Evolutionary conservation across 78 protist genomes (phyloP).

Genomic region (Creolimax fragrantissima): DNA sequence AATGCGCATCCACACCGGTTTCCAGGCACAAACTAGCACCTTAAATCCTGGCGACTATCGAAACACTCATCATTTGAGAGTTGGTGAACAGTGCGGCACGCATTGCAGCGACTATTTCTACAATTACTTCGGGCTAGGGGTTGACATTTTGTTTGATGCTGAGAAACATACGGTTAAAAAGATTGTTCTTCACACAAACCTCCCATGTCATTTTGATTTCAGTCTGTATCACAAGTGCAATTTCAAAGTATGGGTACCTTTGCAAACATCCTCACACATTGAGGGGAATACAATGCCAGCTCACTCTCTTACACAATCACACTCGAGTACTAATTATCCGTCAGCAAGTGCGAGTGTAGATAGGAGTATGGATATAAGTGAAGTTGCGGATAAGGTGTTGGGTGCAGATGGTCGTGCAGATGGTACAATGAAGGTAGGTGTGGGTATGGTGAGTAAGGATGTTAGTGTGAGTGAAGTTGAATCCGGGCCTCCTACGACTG

Average conservation of each 20-base stretch:
- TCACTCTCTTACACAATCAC: too few species aligned
- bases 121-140: constrained; percentile 73
- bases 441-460: not conserved
- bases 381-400: not conserved
- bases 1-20: not conserved
- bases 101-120: constrained; percentile 62
- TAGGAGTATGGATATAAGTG: not conserved
- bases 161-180: constrained; percentile 59
- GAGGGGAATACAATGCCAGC: not conserved
- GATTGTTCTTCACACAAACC: constrained; percentile 71
- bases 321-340: too few species aligned
- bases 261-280: too few species aligned
- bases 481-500: too few species aligned
- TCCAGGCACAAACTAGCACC: not conserved
- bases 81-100: not conserved
- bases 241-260: not conserved
- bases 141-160: constrained; percentile 73
- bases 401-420: not conserved
- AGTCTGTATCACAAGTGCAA: constrained; percentile 37
- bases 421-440: not conserved
- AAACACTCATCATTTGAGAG: not conserved
- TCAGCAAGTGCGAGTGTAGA: not conserved
- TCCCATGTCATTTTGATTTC: constrained; percentile 68
- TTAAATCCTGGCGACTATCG: not conserved
- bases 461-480: not conserved